Base-by-base conservation (phyloP, 140 eudicot species). In the Anethum foeniculum region DNA sequence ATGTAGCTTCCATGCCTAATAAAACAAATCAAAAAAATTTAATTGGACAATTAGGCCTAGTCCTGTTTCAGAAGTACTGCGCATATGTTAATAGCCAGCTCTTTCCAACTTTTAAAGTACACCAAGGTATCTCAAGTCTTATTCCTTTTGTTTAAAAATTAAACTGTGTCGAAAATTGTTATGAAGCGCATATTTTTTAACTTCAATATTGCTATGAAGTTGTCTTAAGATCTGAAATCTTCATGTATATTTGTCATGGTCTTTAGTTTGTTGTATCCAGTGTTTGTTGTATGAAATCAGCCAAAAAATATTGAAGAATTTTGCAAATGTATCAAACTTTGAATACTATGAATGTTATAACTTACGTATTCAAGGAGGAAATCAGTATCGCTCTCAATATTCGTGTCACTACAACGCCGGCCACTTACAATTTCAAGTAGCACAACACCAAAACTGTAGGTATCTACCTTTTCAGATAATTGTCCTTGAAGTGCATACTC, bases 401-500 rank as follows among this genome's bases (percentile, higher is more conserved):
- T 56, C 74, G 82, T 62, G 51, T 83, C 87, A 30, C 52, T 81
- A 80, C 91, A 67, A 64, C 83, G 80, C 71, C 87, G 72, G 65
- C 91, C 91, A 65, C 89, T 85, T 21, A 88, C 34, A 62, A 88
- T 85, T 82, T 88, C 91, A 36, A 88, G 89, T 27, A 71, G 49
- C 76, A 71, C 49, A 71, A 71, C 76, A 71, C 76, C 76, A 38
- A 71, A 71, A 71, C 76, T 71, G 49, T 71, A 71, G 71, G 87
- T 81, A 75, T 88, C 91, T 9, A 84, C 88, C 76, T 88, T 88
- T 86, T 88, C 91, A 1, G 91, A 80, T 65, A 85, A 76, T 47
- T 88, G 91, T 44, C 91, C 91, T 41, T 88, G 91, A 41, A 88
- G 44, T 49, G 91, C 91, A 62, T 88, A 88, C 82, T 88, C 91